Evolutionary conservation across 2,329 filamentous ascomycete genomes (phyloP), one percentile per base, ranked within the genome.

Genomic region (Thermomyces lanuginosus): DNA sequence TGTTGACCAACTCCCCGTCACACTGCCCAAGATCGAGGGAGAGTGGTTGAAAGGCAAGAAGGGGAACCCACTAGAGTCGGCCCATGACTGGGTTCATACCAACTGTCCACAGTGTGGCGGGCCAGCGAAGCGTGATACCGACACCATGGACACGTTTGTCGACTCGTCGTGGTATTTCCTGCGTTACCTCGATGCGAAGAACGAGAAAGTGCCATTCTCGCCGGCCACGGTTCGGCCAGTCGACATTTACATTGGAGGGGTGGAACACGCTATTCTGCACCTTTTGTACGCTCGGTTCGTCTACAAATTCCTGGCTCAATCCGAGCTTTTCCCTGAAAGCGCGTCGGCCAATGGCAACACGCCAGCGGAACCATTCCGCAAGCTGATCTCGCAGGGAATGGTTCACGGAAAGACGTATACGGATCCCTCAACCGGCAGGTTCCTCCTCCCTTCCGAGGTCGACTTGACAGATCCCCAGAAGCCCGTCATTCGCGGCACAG

Each of bases 71-170:
- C 60, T 92, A 10, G 77, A 79, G 37, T 64, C 68, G 11, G 71
- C 73, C 2, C 55, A 71, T 8, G 69, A 76, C 5, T 92, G 81
- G 72, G 62, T 81, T 23, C 70, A 83, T 40, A 78, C 73, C 0
- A 49, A 61, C 2, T 92, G 83, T 44, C 83, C 83, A 11, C 53
- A 42, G 24, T 92, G 83, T 42, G 57, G 65, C 9, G 63, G 66
- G 1, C 55, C 69, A 13, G 83, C 80, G 5, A 76, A 72, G 46
- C 68, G 83, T 36, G 83, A 92, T 37, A 92, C 83, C 0, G 83
- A 92, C 48, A 92, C 83, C 2, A 92, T 92, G 83, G 83, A 92
- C 49, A 92, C 83, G 0, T 92, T 92, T 53, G 83, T 92, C 34
- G 83, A 92, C 53, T 92, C 82, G 2, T 91, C 82, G 28, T 92